Evolutionary conservation across 768 basidiomycete species (phyloP).

Genomic region (Collybia mongolica): DNA sequence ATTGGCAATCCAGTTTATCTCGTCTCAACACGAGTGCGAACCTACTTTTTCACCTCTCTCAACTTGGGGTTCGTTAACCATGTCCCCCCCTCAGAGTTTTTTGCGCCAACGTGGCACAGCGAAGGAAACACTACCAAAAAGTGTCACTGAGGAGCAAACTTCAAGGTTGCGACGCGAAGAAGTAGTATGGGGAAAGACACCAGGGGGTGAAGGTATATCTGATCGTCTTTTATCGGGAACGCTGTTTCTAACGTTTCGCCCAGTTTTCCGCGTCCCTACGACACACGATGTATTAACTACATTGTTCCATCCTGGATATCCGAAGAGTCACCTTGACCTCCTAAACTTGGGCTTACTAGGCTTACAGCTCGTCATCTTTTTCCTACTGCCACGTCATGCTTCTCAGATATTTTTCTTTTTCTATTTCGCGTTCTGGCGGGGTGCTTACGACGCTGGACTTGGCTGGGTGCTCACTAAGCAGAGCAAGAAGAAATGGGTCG

Average conservation of each 20-base stretch:
- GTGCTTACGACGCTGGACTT: conserved; percentile 88
- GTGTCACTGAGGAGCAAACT: conserved; percentile 10
- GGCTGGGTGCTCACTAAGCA: conserved; percentile 95
- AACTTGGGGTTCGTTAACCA: conserved; percentile 5
- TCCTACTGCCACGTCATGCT: conserved; percentile 52
- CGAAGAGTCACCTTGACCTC: conserved; percentile 87
- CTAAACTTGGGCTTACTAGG: conserved; percentile 80
- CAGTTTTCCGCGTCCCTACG: conserved; percentile 92
- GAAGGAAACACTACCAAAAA: conserved; percentile 7
- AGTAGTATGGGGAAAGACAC: conserved; percentile 88
- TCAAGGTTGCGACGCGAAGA: conserved; percentile 37
- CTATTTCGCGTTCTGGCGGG: conserved; percentile 93
- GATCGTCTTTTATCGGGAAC: conserved; percentile 5
- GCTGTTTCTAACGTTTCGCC: background rate
- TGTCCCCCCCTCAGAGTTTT: conserved; percentile 22
- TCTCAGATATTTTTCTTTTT: conserved; percentile 74
- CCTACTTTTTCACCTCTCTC: background rate
- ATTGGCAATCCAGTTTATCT: conserved; percentile 1
- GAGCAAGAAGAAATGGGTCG: conserved; percentile 95
- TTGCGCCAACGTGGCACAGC: conserved; percentile 31
- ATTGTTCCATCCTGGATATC: conserved; percentile 77
- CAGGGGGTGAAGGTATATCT: conserved; percentile 67
- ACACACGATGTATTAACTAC: conserved; percentile 89
- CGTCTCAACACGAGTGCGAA: conserved; percentile 4
- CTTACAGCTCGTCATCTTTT: conserved; percentile 75